phyloP scores from a whole-genome alignment of 768 basidiomycete genomes.

The Kwoniella sp. region DNA sequence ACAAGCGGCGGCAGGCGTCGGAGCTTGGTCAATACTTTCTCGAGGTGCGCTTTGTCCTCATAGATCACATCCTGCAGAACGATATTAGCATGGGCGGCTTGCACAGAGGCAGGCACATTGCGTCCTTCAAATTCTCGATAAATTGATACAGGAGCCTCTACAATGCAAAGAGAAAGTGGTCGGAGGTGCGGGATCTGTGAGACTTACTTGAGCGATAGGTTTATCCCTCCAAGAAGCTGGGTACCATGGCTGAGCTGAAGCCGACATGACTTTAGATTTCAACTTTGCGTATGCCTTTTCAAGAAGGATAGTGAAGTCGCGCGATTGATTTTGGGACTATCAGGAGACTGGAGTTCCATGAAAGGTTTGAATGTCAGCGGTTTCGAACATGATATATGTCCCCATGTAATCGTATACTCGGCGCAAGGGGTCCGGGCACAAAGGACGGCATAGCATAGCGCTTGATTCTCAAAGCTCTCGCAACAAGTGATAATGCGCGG shows the following conservation, averaged over 20 bases:
- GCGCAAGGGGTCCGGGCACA: too few relatives aligned
- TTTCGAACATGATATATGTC: too few relatives aligned
- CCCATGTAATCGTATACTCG: too few relatives aligned
- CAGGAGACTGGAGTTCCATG: too few relatives aligned
- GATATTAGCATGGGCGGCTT: too few relatives aligned
- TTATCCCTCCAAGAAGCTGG: conserved; percentile 80
- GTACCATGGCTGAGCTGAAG: conserved; percentile 61
- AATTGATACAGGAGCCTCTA: neutral
- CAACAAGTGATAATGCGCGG: too few relatives aligned
- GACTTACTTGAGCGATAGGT: conserved; percentile 70
- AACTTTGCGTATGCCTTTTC: too few relatives aligned
- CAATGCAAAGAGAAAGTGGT: neutral
- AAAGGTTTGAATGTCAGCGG: too few relatives aligned
- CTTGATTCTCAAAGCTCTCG: too few relatives aligned
- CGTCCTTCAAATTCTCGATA: neutral
- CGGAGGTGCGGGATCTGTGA: neutral
- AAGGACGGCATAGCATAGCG: too few relatives aligned
- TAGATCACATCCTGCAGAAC: conserved; percentile 68
- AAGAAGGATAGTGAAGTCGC: too few relatives aligned
- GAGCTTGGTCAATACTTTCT: conserved; percentile 75
- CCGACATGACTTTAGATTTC: neutral
- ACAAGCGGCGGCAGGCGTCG: conserved; percentile 82
- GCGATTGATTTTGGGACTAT: too few relatives aligned
- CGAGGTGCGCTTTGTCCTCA: conserved; percentile 66
- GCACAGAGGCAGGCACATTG: neutral